phyloP scores from a whole-genome alignment of 805 yeast genomes.

The Isabelozyma pseudorhagii region DNA sequence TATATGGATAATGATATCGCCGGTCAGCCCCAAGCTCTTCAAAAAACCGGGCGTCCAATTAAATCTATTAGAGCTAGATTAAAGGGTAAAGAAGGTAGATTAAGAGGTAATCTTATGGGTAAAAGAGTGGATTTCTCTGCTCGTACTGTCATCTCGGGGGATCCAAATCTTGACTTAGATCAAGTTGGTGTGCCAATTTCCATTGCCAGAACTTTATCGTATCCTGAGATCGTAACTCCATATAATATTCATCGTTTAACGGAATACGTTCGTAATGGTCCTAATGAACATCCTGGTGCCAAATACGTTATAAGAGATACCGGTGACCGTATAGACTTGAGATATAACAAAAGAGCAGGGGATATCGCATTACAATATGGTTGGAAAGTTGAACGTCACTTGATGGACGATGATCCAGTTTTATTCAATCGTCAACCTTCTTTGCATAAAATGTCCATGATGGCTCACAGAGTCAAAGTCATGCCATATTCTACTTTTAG shows the following conservation, averaged over 20 bases:
- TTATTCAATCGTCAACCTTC: slow-evolving; percentile 99
- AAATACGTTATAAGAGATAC: slow-evolving; percentile 96
- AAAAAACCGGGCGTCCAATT: slow-evolving; percentile 97
- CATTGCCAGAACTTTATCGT: slow-evolving; percentile 91
- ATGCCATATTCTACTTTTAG: slow-evolving; percentile 99
- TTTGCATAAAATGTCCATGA: slow-evolving; percentile 98
- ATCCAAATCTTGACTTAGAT: slow-evolving; percentile 94
- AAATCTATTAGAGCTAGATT: slow-evolving; percentile 98
- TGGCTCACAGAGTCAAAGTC: slow-evolving; percentile 97
- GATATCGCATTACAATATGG: slow-evolving; percentile 97
- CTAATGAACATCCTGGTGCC: slow-evolving; percentile 99
- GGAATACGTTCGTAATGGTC: slow-evolving; percentile 93
- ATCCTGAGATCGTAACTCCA: slow-evolving; percentile 97
- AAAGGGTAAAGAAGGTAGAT: slow-evolving; percentile 99
- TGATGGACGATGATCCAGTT: slow-evolving; percentile 97
- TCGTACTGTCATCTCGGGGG: slow-evolving; percentile 98
- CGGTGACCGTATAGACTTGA: slow-evolving; percentile 96
- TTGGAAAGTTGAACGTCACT: slow-evolving; percentile 98
- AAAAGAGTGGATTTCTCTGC: slow-evolving; percentile 99
- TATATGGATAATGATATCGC: slow-evolving; percentile 99
- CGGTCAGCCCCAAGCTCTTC: slow-evolving; percentile 98
- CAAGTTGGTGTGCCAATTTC: slow-evolving; percentile 99
- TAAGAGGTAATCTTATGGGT: slow-evolving; percentile 98
- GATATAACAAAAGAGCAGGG: slow-evolving; percentile 97
- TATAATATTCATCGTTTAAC: slow-evolving; percentile 93